Conservation (phyloP, 2,329 filamentous ascomycete species). For the Pestalotiopsis sp. region DNA sequence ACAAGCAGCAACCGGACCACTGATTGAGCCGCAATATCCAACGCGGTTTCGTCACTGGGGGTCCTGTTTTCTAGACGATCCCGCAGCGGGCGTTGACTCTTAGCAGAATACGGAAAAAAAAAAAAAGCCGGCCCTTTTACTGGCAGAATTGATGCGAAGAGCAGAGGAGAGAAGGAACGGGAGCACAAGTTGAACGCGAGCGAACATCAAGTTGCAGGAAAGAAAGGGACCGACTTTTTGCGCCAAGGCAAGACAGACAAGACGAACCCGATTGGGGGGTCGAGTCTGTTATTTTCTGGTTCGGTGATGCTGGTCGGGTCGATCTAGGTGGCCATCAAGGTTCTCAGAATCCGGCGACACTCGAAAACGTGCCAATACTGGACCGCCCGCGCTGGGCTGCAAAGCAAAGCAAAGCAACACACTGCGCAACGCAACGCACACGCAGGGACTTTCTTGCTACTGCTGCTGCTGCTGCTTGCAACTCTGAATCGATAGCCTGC, state of each 20-base stretch:
- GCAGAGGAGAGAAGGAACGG: no score
- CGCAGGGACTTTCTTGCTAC: no score
- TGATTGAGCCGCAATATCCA: slow-evolving; percentile 11
- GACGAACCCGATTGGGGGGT: background rate
- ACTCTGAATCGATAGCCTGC: no score
- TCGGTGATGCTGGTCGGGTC: slow-evolving; percentile 1
- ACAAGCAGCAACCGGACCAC: slow-evolving; percentile 1
- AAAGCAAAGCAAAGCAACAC: no score
- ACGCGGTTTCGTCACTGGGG: background rate
- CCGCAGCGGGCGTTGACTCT: no score
- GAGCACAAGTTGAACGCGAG: background rate
- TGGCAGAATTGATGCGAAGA: no score
- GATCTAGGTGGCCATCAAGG: slow-evolving; percentile 12
- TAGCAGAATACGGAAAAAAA: no score
- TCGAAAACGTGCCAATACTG: slow-evolving; percentile 7
- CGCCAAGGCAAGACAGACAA: background rate
- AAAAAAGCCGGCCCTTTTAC: background rate
- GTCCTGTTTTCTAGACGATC: background rate
- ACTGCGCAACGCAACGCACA: no score
- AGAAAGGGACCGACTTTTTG: background rate
- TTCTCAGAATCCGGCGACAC: background rate
- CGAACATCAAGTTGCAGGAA: background rate
- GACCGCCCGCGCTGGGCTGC: background rate
- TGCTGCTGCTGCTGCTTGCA: no score
- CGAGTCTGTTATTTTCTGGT: background rate